phyloP scores from a whole-genome alignment of 805 yeast species.

The Zygoascus ofunaensis region DNA sequence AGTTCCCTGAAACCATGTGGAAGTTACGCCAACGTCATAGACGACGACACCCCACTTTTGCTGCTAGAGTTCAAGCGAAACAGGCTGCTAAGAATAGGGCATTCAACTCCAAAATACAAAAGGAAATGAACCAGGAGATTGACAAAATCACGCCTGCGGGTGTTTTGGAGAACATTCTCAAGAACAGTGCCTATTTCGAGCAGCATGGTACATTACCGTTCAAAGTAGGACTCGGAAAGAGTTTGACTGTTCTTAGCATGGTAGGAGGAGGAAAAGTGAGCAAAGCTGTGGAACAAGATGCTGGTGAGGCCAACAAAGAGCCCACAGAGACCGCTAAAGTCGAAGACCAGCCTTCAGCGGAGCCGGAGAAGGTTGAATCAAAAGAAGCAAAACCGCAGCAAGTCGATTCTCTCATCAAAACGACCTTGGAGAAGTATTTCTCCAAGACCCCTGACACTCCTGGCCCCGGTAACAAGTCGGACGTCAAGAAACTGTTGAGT shows the following conservation, averaged over 20 bases:
- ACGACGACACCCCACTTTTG: conserved; percentile 15
- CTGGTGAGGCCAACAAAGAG: conserved; percentile 21
- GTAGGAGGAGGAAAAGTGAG: conserved; percentile 20
- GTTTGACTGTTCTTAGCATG: conserved; percentile 16
- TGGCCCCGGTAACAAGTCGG: conserved; percentile 17
- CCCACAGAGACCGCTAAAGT: conserved; percentile 18
- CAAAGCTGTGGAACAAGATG: too few species aligned
- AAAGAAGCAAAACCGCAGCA: conserved; percentile 15
- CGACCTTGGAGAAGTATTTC: conserved; percentile 5
- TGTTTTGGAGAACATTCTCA: conserved; percentile 22
- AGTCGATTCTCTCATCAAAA: not conserved
- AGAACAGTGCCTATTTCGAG: conserved; percentile 15
- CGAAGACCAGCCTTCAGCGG: conserved; percentile 4
- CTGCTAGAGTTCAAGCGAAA: conserved; percentile 9
- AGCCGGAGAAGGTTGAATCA: conserved; percentile 11
- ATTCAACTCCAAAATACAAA: conserved; percentile 36
- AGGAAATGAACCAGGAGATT: conserved; percentile 33
- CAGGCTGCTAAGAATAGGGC: conserved; percentile 7
- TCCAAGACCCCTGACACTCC: conserved; percentile 6
- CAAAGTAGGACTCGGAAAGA: conserved; percentile 10
- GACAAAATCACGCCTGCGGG: conserved; percentile 25
- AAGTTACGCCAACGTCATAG: conserved; percentile 22
- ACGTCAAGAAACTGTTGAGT: conserved; percentile 25
- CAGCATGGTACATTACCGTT: conserved; percentile 13
- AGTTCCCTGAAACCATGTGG: conserved; percentile 52